Conservation (phyloP, 768 basidiomycete species). For the Harrya chromipes region DNA sequence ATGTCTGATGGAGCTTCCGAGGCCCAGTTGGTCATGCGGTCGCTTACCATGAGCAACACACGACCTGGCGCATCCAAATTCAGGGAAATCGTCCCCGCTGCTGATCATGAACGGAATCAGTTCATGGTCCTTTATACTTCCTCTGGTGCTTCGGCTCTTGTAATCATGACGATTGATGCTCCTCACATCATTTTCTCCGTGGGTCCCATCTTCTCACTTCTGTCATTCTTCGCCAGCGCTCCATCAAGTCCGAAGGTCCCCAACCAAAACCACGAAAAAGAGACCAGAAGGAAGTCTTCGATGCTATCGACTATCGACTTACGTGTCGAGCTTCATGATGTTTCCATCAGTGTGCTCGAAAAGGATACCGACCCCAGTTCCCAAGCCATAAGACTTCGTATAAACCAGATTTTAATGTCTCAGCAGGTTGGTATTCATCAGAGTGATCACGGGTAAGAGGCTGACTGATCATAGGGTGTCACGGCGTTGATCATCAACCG, state of each 20-base stretch:
- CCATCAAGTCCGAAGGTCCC: constrained; percentile 30
- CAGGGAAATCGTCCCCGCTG: constrained; percentile 93
- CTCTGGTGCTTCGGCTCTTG: constrained; percentile 65
- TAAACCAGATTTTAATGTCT: constrained; percentile 82
- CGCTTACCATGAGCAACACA: constrained; percentile 90
- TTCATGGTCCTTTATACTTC: constrained; percentile 90
- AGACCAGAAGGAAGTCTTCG: constrained; percentile 12
- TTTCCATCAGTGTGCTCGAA: constrained; percentile 86
- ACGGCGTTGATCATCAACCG: constrained; percentile 74
- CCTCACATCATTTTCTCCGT: constrained; percentile 90
- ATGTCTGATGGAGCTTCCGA: constrained; percentile 83
- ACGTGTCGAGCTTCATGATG: constrained; percentile 85
- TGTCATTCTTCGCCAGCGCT: constrained; percentile 76
- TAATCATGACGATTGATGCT: constrained; percentile 85
- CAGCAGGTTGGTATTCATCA: constrained; percentile 68
- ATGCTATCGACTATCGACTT: constrained; percentile 44
- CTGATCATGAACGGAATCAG: constrained; percentile 83
- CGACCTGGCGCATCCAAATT: constrained; percentile 79
- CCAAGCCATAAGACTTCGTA: constrained; percentile 82
- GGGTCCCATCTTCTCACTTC: constrained; percentile 86
- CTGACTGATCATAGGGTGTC: constrained; percentile 56
- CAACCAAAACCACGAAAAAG: constrained; percentile 12
- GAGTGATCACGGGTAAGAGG: not conserved
- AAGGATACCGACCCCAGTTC: constrained; percentile 74
- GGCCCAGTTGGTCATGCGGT: constrained; percentile 83